Evolutionary conservation across 1,284 basidiomycete genomes (phyloP), one percentile per base, ranked within the genome.

Genomic region (Papiliotrema flavescens): DNA sequence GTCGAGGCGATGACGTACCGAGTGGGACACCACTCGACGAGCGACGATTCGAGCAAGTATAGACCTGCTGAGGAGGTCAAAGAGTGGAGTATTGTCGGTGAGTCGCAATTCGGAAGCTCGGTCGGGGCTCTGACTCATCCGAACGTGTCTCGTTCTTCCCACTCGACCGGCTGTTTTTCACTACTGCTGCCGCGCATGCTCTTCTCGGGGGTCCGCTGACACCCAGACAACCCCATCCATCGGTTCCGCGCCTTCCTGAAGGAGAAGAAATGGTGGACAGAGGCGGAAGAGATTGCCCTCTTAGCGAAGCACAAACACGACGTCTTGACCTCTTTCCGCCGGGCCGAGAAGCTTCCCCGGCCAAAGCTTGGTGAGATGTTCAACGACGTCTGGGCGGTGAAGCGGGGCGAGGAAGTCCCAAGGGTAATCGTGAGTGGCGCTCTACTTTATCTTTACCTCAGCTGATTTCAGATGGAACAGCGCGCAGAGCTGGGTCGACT

Each of bases 1-100:
- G 82, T 97, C 52, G 93, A 97, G 78, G 89, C 89, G 5, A 93
- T 95, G 89, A 88, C 86, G 2, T 95, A 95, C 71, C 84, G 91
- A 32, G 86, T 96, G 3, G 89, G 92, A n/a, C 92, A 96, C 71
- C 92, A 96, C 73, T 92, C 89, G 15, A 96, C 92, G 0, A 93
- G 90, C 13, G 93, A 96, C 71, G 92, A 96, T 74, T 93, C 90
- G 17, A 90, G 88, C 65, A 90, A 90, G 24, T 96, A 96, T 75
- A 84, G 90, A 37, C 81, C 88, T 1, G 82, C 87, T 11, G 83
- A 88, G 56, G 91, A 92, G 70, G 91, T 94, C 22, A 87, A 92
- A 72, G 86, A 90, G 67, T 83, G 87, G 69, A 89, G 88, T 72
- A 84, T 87, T 37, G 84, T 91, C 49, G 77, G 75, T 72, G 64